Conservation (phyloP, 768 basidiomycete genomes). For the Leucosporidium creatinivorum region DNA sequence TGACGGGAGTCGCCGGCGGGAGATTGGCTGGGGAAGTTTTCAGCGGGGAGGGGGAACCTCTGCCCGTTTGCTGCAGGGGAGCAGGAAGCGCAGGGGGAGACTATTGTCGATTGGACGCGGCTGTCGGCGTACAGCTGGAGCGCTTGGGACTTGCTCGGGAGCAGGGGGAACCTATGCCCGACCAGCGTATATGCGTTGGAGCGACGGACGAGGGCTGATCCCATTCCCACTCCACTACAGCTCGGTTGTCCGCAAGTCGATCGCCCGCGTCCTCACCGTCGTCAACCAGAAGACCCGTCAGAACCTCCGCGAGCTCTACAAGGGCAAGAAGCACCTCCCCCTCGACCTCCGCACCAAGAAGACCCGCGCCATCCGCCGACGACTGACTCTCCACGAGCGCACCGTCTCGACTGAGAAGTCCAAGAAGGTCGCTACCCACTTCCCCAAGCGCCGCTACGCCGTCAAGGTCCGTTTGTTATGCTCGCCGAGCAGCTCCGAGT, state of each 20-base stretch:
- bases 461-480: slow-evolving; percentile 58
- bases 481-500: slow-evolving; percentile 27
- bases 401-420: slow-evolving; percentile 80
- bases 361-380: slow-evolving; percentile 95
- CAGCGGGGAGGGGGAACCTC: background rate
- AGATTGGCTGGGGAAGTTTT: background rate
- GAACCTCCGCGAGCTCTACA: slow-evolving; percentile 96
- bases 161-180: slow-evolving; percentile 18
- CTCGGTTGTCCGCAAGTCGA: slow-evolving; percentile 92
- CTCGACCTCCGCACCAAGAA: slow-evolving; percentile 97
- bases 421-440: slow-evolving; percentile 37
- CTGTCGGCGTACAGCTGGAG: background rate
- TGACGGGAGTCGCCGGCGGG: background rate
- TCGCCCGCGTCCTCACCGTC: slow-evolving; percentile 95
- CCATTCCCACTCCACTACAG: slow-evolving; percentile 46
- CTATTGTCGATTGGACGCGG: background rate
- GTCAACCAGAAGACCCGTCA: slow-evolving; percentile 97
- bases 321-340: slow-evolving; percentile 89
- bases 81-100: background rate
- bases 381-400: slow-evolving; percentile 80
- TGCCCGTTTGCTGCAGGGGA: too few relatives aligned
- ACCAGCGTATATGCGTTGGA: slow-evolving; percentile 9
- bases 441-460: slow-evolving; percentile 62
- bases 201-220: background rate
- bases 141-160: background rate